phyloP scores from a whole-genome alignment of 805 yeast species.

The Maudiozyma pseudohumilis region DNA sequence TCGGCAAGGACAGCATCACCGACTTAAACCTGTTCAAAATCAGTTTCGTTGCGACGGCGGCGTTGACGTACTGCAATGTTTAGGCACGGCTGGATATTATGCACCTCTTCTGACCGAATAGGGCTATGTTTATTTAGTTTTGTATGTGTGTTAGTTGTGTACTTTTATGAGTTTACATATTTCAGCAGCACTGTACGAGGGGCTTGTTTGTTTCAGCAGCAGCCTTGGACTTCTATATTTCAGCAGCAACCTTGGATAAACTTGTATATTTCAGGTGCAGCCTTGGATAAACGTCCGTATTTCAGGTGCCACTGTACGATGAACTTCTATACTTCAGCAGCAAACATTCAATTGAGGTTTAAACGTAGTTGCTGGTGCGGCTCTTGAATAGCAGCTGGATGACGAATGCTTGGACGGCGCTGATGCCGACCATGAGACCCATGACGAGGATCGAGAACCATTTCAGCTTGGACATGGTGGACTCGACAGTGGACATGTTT shows the following conservation, averaged over 20 bases:
- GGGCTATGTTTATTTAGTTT: too few relatives aligned
- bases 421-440: conserved; percentile 64
- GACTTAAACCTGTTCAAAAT: conserved; percentile 17
- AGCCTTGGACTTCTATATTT: too few relatives aligned
- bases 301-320: too few relatives aligned
- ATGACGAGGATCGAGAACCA: conserved; percentile 68
- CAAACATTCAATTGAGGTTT: neutral
- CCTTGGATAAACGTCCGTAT: too few relatives aligned
- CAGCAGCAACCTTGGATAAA: too few relatives aligned
- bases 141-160: neutral
- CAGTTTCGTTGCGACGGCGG: conserved; percentile 18
- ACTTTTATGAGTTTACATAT: neutral
- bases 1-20: conserved; percentile 16
- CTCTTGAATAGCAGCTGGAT: conserved; percentile 71
- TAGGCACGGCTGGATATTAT: too few relatives aligned
- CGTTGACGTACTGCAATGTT: conserved; percentile 20
- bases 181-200: too few relatives aligned
- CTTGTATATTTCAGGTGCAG: too few relatives aligned
- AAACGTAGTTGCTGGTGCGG: conserved; percentile 29
- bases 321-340: too few relatives aligned
- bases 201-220: too few relatives aligned
- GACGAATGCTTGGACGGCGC: conserved; percentile 64
- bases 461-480: conserved; percentile 69
- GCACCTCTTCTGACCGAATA: too few relatives aligned
- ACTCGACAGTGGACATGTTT: conserved; percentile 82